These are phyloP conservation scores for Gigaspora rosea DNA, from an alignment of 192 early-diverging fungal species.

Conservation along the genomic window DNA sequence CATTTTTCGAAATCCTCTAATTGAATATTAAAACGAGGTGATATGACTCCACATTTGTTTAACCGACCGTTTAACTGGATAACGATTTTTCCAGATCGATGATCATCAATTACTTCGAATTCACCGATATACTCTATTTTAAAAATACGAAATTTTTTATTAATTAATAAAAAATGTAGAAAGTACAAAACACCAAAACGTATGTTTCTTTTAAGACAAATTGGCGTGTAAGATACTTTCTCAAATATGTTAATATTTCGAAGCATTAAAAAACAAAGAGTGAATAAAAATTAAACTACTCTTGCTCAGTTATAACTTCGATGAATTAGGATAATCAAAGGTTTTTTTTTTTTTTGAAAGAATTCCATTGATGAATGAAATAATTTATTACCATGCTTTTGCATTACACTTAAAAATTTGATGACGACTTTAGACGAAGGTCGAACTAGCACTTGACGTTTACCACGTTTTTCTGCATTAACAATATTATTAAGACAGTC, in stretches of 20 bases:
- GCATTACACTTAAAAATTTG: slow-evolving; percentile 99
- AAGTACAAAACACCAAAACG: slow-evolving; percentile 27
- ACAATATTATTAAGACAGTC: slow-evolving; percentile 98
- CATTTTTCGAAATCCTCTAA: slow-evolving; percentile 93
- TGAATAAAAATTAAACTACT: slow-evolving; percentile 50
- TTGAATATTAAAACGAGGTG: slow-evolving; percentile 98
- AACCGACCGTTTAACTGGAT: slow-evolving; percentile 97
- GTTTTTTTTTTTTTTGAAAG: slow-evolving; percentile 7
- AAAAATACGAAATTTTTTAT: background rate
- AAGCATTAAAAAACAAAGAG: slow-evolving; percentile 75
- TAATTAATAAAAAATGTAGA: background rate
- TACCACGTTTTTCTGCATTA: slow-evolving; percentile 98
- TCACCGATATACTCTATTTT: slow-evolving; percentile 94
- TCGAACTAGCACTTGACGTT: slow-evolving; percentile 96
- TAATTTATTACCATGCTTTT: slow-evolving; percentile 84
- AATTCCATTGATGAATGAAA: background rate
- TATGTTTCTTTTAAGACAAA: slow-evolving; percentile 34
- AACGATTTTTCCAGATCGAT: slow-evolving; percentile 96
- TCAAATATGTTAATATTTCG: slow-evolving; percentile 55
- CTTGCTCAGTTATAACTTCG: slow-evolving; percentile 76
- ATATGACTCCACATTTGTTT: slow-evolving; percentile 99
- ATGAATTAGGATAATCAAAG: slow-evolving; percentile 18
- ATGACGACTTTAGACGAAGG: slow-evolving; percentile 98
- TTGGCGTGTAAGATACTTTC: slow-evolving; percentile 55
- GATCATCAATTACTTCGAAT: slow-evolving; percentile 98